Base-by-base conservation (phyloP, 2,329 filamentous ascomycete genomes). In the Thermoascus crustaceus region DNA sequence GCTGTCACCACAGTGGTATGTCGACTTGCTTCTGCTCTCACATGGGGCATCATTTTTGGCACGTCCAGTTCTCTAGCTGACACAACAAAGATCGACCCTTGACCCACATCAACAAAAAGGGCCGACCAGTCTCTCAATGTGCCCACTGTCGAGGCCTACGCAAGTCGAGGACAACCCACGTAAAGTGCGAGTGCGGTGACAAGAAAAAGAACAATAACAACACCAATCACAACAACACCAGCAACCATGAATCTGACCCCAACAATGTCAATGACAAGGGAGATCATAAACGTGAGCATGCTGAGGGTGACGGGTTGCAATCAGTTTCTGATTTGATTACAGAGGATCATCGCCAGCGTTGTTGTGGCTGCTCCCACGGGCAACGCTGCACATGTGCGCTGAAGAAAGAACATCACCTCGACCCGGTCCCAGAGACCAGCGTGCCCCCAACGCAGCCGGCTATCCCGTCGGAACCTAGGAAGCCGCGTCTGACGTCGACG, bases 151-250 rank as follows among this genome's bases (percentile, higher is more conserved):
- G 91, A 61, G 78, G 83, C 49, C 82, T 94, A 73, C 88, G 91
- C 69, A 96, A 96, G 74, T 89, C 86, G 63, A 85, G 91, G 53
- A 82, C 88, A 40, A 85, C 89, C 46, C 91, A 96, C 65, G 78
- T 91, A 57, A 94, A 91, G 65, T 98, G 91, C 68, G 88, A 96
- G 65, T 98, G 91, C 64, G 88, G 86, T 60, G 85, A 94, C 65
- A 95, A 94, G 75, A 62, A 66, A 65, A 95, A 94, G 73, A 58
- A 60, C 32, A 57, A 66, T 50, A 55, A 54, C 38, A 65, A 14
- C 16, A 34, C 26, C 10, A n/a, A 6, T 30, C 7, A 19, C 21
- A 95, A 94, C 73, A 57, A 60, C 32, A 57, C 65, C 49, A 55
- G 55, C 38, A 65, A 62, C 43, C 46, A 47, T 44, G 54, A 60